phyloP scores from a whole-genome alignment of 495 filamentous ascomycete species.

The Hypoxylon perforatum region DNA sequence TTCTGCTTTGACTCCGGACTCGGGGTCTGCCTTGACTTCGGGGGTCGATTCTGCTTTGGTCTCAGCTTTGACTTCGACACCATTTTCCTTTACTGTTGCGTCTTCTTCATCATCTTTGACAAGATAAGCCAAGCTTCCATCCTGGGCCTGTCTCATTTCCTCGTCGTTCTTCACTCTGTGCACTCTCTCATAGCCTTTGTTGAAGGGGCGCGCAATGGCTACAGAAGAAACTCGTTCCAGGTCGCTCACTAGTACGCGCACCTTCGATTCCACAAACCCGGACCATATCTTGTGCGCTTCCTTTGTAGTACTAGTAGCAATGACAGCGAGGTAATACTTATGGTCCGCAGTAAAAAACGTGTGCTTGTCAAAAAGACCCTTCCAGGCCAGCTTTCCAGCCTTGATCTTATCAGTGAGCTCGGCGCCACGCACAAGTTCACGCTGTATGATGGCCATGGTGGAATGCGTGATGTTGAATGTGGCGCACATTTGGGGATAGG shows the following conservation, averaged over 20 bases:
- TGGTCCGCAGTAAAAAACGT: conserved; percentile 92
- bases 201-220: conserved; percentile 88
- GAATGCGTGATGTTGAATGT: conserved; percentile 92
- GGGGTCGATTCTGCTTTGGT: conserved; percentile 54
- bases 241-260: conserved; percentile 82
- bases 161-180: conserved; percentile 78
- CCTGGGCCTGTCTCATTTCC: conserved; percentile 74
- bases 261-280: conserved; percentile 91
- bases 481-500: conserved; percentile 95
- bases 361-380: conserved; percentile 86
- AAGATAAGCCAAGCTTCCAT: conserved; percentile 76
- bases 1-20: conserved; percentile 53
- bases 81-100: conserved; percentile 60
- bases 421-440: conserved; percentile 81
- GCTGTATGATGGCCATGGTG: conserved; percentile 82
- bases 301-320: conserved; percentile 85
- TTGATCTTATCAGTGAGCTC: conserved; percentile 86
- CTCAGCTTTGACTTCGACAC: conserved; percentile 43
- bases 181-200: conserved; percentile 86
- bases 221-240: conserved; percentile 81
- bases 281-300: conserved; percentile 89
- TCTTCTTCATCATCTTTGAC: conserved; percentile 61
- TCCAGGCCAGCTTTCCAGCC: conserved; percentile 78
- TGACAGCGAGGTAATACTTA: conserved; percentile 92
- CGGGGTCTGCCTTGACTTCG: conserved; percentile 42